Evolutionary conservation across 495 filamentous ascomycete genomes (phyloP), one percentile per base, ranked within the genome.

Genomic region (Neurospora sp.): DNA sequence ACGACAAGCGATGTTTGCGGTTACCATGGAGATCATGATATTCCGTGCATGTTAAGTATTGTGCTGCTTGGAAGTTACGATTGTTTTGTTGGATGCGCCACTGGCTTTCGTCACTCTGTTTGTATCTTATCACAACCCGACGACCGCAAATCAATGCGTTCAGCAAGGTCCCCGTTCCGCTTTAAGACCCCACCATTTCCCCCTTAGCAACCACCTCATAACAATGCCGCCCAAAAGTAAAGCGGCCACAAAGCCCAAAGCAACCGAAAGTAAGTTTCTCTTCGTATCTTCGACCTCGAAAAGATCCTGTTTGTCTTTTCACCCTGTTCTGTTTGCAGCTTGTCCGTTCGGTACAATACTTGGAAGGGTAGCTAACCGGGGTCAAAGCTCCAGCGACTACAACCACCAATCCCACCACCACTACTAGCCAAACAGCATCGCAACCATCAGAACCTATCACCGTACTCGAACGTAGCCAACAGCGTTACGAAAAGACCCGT

Each of bases 181-280:
- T 65, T 65, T 35, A 65, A 65, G 53, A 65, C 53, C 53, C 53
- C 53, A 65, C 53, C 53, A 65, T 65, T 65, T 65, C 35, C 37
- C 22, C 73, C 70, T 69, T 71, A 76, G 40, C 69, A 72, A 31
- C 59, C 22, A 70, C 20, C 73, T 53, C 69, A 65, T 65, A 65
- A 78, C 77, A 73, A 81, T 82, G 80, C 80, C 80, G 70, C 75
- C 79, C 72, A 80, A 80, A 72, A 74, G 76, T 42, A 82, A 79
- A 69, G 74, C 73, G 71, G 77, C 76, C 61, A 69, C 37, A 65
- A 80, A 78, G 77, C 68, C 79, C 69, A 80, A 81, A 76, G 76
- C 76, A 71, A 44, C 71, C 20, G 77, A 78, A 10, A n/a, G 79
- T 80, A 69, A 72, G 79, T 22, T 42, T 11, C 39, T 70, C 65